Base-by-base conservation (phyloP, 192 early-diverging fungal species). In the Linnemannia elongata region DNA sequence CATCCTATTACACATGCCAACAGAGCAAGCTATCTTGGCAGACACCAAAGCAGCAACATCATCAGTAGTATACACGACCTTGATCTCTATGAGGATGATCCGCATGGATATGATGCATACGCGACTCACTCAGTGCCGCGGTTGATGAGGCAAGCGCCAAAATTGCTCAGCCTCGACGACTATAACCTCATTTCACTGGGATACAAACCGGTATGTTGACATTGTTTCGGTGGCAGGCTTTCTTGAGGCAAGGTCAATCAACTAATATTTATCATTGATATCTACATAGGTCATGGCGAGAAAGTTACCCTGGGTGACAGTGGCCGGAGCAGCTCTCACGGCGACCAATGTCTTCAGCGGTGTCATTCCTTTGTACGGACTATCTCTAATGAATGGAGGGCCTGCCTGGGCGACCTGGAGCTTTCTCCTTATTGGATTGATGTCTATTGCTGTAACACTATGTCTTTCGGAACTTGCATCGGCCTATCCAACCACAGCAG, bases 331-430 rank as follows among this genome's bases (percentile, higher is more conserved):
- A 22, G 41, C 75, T 4, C 18, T 86, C 33, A 86, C 78, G 27
- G 36, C 78, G 17, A 77, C 69, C 6, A 86, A 81, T 68, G 84
- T 72, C 18, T 60, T 86, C 18, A 49, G 79, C 49, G 84, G 83
- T 6, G 55, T 85, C 24, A 49, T 80, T 22, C 74, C 83, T 41
- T 57, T 86, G 4, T 86, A 86, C 63, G 84, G 79, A 15, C 41
- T 74, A 15, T 54, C 84, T 0, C 68, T 86, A 15, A 81, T 75
- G 13, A 86, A 86, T 44, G 84, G 84, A 27, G 84, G 84, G 4
- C 84, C 84, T 1, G 79, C 79, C 4, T 86, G 84, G 84, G 79
- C 75, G 0, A 86, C 79, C 17, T 86, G 84, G 84, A 77, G 84
- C 33, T 86, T 60, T 73, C 20, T 86, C 17, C 70, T 24, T 33